Evolutionary conservation across 2,329 filamentous ascomycete genomes (phyloP).

Genomic region (Diaporthe nobilis): DNA sequence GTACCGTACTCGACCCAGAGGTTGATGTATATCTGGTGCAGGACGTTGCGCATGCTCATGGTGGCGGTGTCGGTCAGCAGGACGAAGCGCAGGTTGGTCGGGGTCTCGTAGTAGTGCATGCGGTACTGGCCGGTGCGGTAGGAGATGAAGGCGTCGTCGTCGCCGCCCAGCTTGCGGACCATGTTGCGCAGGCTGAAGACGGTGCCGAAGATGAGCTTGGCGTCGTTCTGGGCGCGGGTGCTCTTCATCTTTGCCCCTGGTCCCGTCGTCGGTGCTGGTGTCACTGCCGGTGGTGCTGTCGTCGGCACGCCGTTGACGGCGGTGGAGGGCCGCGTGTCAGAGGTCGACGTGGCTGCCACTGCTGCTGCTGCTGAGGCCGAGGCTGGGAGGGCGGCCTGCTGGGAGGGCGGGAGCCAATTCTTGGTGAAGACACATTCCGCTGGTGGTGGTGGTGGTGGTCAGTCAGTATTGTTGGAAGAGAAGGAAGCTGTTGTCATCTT

Average conservation of each 20-base stretch:
- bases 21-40: slow-evolving; percentile 99
- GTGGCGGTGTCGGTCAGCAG: slow-evolving; percentile 94
- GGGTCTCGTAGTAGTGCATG: slow-evolving; percentile 98
- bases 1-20: slow-evolving; percentile 95
- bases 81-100: slow-evolving; percentile 94
- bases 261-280: slow-evolving; percentile 11
- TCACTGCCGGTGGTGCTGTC: slow-evolving; percentile 39
- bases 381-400: slow-evolving; percentile 55
- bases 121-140: slow-evolving; percentile 97
- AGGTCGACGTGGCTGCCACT: slow-evolving; percentile 58
- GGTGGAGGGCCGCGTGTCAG: slow-evolving; percentile 47
- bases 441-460: slow-evolving; percentile 55
- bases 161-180: slow-evolving; percentile 93
- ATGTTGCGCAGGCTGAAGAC: slow-evolving; percentile 98
- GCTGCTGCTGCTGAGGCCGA: slow-evolving; percentile 45
- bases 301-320: slow-evolving; percentile 40
- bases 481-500: neutral
- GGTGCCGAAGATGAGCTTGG: slow-evolving; percentile 97
- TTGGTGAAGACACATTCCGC: slow-evolving; percentile 98
- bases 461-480: slow-evolving; percentile 36
- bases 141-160: slow-evolving; percentile 94
- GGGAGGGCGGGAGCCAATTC: slow-evolving; percentile 76
- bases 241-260: slow-evolving; percentile 2
- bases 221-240: slow-evolving; percentile 74
- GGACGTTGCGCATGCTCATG: slow-evolving; percentile 90